Percentiles rank a stretch among this genome's conserved stretches.
These are phyloP conservation scores for Orbilia javanica DNA, from an alignment of 2,329 filamentous ascomycete genomes.

Conservation along the genomic window DNA sequence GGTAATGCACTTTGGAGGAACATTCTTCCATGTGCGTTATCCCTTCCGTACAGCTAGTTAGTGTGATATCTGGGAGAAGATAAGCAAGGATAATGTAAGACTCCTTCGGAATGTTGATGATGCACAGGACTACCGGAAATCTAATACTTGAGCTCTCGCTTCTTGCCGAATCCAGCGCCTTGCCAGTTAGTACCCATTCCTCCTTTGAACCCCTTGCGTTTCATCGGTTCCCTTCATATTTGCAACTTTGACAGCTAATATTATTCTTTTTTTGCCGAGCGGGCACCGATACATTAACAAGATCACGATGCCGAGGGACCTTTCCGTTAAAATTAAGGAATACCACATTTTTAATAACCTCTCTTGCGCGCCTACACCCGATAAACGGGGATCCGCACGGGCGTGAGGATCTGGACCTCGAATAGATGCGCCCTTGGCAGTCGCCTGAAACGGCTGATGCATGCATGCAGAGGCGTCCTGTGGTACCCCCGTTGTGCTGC, in stretches of 20 bases:
- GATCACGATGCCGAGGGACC: not conserved
- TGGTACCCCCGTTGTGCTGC: conserved; percentile 5
- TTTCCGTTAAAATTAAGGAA: not conserved
- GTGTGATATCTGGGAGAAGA: not conserved
- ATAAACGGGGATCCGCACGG: not conserved
- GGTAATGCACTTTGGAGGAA: conserved; percentile 28
- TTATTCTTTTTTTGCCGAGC: not conserved
- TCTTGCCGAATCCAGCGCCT: conserved; percentile 15
- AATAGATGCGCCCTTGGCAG: conserved; percentile 5
- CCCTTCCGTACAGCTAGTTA: not conserved
- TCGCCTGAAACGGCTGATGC: conserved; percentile 19
- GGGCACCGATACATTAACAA: conserved; percentile 2
- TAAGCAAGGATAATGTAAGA: conserved; percentile 29
- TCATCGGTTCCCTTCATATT: not conserved
- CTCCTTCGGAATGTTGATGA: conserved; percentile 18
- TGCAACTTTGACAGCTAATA: not conserved
- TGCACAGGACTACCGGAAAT: not conserved
- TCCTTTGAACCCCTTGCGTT: not conserved
- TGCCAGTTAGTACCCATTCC: not conserved
- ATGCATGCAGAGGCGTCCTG: conserved; percentile 26
- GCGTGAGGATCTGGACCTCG: conserved; percentile 1
- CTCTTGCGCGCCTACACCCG: not conserved
- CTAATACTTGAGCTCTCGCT: conserved; percentile 15
- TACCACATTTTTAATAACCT: not conserved
- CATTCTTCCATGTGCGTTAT: conserved; percentile 9